Evolutionary conservation across 345 rosid genomes (phyloP).

Genomic region (Eutrema japonicum): DNA sequence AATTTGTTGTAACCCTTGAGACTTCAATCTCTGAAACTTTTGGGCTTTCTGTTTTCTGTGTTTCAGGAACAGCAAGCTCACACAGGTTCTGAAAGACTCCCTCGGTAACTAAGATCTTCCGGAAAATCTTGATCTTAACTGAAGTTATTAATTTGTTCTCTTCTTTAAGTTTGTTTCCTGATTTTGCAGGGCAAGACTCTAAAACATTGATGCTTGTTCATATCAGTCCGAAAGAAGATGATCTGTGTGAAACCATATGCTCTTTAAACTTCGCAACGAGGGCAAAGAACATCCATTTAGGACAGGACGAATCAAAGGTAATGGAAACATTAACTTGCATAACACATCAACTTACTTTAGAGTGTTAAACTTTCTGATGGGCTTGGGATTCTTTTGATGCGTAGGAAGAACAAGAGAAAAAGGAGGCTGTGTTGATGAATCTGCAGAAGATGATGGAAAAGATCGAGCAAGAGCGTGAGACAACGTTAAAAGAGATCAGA

Average conservation of each 20-base stretch:
- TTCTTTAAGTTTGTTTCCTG: not conserved
- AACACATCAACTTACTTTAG: slow-evolving; percentile 14
- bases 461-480: slow-evolving; percentile 60
- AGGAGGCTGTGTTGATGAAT: slow-evolving; percentile 55
- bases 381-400: slow-evolving; percentile 10
- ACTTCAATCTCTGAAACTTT: not conserved
- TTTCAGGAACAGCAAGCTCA: slow-evolving; percentile 85
- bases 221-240: slow-evolving; percentile 81
- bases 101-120: slow-evolving; percentile 54
- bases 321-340: slow-evolving; percentile 25
- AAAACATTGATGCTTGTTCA: slow-evolving; percentile 87
- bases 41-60: slow-evolving; percentile 16
- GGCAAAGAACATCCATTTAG: slow-evolving; percentile 66
- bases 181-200: slow-evolving; percentile 70
- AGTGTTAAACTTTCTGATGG: slow-evolving; percentile 31
- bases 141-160: too few species aligned
- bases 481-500: slow-evolving; percentile 46
- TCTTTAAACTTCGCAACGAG: slow-evolving; percentile 75
- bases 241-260: slow-evolving; percentile 78
- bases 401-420: slow-evolving; percentile 59
- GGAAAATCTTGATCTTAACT: not conserved
- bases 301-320: slow-evolving; percentile 60
- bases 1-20: not conserved
- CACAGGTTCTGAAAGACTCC: slow-evolving; percentile 83
- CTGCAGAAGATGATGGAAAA: slow-evolving; percentile 54